Conservation (phyloP, 768 basidiomycete species). For the Phaffia australis region DNA sequence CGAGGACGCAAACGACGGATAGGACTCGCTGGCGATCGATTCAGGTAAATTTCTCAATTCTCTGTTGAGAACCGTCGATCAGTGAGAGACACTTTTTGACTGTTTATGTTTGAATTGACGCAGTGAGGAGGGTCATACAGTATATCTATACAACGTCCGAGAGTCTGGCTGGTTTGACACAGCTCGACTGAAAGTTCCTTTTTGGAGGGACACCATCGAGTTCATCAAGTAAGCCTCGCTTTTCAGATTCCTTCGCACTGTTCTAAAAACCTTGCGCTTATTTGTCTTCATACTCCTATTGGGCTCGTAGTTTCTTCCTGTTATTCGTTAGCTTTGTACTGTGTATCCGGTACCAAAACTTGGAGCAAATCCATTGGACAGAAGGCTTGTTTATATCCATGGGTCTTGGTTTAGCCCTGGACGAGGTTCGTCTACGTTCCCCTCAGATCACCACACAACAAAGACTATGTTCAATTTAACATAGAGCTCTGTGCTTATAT, state of each 20-base stretch:
- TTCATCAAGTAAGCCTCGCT: constrained; percentile 11
- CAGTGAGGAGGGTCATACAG: constrained; percentile 26
- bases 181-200: constrained; percentile 13
- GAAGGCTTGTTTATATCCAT: constrained; percentile 67
- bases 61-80: too few species aligned
- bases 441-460: too few species aligned
- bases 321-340: constrained; percentile 43
- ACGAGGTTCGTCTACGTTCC: constrained; percentile 43
- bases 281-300: constrained; percentile 55
- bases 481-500: too few species aligned
- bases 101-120: too few species aligned
- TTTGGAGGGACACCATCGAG: constrained; percentile 17
- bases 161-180: constrained; percentile 47
- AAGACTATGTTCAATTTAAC: too few species aligned
- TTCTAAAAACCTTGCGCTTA: constrained; percentile 36
- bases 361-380: constrained; percentile 47
- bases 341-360: constrained; percentile 48
- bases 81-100: too few species aligned
- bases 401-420: constrained; percentile 63
- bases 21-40: too few species aligned
- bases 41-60: too few species aligned
- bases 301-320: constrained; percentile 65
- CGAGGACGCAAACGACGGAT: too few species aligned
- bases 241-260: not conserved
- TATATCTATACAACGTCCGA: constrained; percentile 36